Evolutionary conservation across 2,329 filamentous ascomycete genomes (phyloP).

Genomic region (Acephala macrosclerotiorum): DNA sequence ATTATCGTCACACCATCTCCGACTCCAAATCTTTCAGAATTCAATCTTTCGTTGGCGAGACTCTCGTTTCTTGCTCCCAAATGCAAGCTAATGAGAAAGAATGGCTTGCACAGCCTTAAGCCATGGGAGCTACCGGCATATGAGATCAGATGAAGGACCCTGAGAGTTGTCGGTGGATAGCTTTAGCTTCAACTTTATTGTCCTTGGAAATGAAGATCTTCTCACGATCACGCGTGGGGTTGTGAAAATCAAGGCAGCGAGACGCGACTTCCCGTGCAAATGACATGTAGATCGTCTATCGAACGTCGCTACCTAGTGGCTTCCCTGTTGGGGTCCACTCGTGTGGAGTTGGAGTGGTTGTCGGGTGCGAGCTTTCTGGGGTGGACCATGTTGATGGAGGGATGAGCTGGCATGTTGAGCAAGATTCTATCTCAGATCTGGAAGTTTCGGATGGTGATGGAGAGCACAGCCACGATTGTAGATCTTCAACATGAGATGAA

Average conservation of each 20-base stretch:
- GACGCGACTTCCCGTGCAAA: not conserved
- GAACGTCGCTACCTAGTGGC: not conserved
- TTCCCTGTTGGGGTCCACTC: not conserved
- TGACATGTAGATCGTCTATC: not conserved
- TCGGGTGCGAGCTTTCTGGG: not conserved
- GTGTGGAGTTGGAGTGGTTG: not conserved
- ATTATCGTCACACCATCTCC: not conserved
- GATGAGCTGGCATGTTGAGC: not conserved
- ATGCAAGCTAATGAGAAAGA: no score
- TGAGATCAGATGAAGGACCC: slow-evolving; percentile 8
- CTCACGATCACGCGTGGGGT: not conserved
- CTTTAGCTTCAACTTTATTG: not conserved
- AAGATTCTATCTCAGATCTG: not conserved
- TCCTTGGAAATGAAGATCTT: not conserved
- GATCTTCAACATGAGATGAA: not conserved
- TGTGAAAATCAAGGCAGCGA: slow-evolving; percentile 14
- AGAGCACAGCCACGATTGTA: not conserved
- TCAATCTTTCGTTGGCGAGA: not conserved
- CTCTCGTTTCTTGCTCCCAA: not conserved
- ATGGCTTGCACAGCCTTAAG: slow-evolving; percentile 18
- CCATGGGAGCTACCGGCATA: slow-evolving; percentile 2
- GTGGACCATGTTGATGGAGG: not conserved
- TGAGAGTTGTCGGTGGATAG: not conserved
- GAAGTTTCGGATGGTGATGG: not conserved
- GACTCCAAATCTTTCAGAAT: not conserved